Conservation (phyloP, 345 rosid genomes). For the Syzygium aqueum region DNA sequence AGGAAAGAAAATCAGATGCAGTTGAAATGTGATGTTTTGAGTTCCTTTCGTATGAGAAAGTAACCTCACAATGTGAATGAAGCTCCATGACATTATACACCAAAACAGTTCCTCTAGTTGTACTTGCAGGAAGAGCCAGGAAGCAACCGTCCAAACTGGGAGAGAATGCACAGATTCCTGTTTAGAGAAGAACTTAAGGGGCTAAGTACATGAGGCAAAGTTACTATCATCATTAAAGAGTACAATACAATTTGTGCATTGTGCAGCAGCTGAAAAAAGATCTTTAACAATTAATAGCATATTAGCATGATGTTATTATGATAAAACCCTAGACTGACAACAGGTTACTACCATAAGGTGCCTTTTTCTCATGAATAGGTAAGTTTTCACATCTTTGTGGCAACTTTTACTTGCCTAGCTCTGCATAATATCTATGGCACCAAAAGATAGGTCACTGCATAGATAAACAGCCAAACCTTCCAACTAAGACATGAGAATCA, state of each 20-base stretch:
- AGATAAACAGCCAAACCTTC: neutral
- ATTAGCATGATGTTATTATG: neutral
- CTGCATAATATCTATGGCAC: neutral
- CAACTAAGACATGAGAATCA: neutral
- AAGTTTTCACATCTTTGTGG: neutral
- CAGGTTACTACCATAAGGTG: neutral
- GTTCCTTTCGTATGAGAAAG: neutral
- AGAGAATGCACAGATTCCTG: slow-evolving; percentile 86
- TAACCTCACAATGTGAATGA: slow-evolving; percentile 82
- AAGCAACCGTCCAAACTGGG: slow-evolving; percentile 77
- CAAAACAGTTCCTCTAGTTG: slow-evolving; percentile 67
- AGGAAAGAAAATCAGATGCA: neutral
- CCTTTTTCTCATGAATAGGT: neutral
- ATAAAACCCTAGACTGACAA: neutral
- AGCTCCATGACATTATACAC: slow-evolving; percentile 79
- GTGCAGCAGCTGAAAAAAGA: neutral
- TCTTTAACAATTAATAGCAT: neutral
- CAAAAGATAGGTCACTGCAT: neutral
- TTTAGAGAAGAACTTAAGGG: neutral
- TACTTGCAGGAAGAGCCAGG: slow-evolving; percentile 90
- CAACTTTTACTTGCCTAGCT: neutral
- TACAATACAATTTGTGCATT: neutral
- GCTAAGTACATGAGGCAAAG: neutral
- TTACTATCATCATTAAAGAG: neutral
- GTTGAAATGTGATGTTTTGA: neutral